Evolutionary conservation across 495 filamentous ascomycete species (phyloP).

Genomic region (Hypoxylon fuscum): DNA sequence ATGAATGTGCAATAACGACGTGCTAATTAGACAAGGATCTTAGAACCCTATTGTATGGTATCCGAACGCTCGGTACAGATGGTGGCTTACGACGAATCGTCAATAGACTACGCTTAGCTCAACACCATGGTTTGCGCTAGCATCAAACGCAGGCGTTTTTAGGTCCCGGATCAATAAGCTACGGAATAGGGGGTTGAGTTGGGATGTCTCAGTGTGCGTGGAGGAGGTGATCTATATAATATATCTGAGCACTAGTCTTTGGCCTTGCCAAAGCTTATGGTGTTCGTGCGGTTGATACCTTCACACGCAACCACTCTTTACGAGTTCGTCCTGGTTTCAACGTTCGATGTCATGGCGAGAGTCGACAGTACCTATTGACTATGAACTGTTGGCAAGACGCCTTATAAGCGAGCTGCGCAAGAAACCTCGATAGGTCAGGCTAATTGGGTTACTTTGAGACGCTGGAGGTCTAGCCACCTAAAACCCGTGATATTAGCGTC

Average conservation of each 20-base stretch:
- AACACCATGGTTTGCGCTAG: slow-evolving; percentile 30
- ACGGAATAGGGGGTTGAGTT: slow-evolving; percentile 12
- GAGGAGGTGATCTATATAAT: slow-evolving; percentile 11
- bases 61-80: slow-evolving; percentile 14
- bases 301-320: not conserved
- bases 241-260: slow-evolving; percentile 5
- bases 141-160: slow-evolving; percentile 18
- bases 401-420: slow-evolving; percentile 3
- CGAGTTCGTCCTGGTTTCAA: not conserved
- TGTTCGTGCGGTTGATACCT: not conserved
- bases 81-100: slow-evolving; percentile 16
- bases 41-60: not conserved
- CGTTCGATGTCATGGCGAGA: slow-evolving; percentile 1
- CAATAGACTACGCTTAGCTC: slow-evolving; percentile 17
- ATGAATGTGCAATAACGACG: not conserved
- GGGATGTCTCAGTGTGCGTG: slow-evolving; percentile 14
- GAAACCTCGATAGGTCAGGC: not conserved
- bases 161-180: slow-evolving; percentile 21
- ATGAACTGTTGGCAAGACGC: not conserved
- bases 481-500: not conserved
- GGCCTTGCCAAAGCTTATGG: slow-evolving; percentile 5
- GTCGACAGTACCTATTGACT: not conserved
- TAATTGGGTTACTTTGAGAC: not conserved
- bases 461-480: not conserved
- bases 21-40: not conserved